phyloP scores from a whole-genome alignment of 2,329 filamentous ascomycete genomes.

The Colletotrichum sp. region DNA sequence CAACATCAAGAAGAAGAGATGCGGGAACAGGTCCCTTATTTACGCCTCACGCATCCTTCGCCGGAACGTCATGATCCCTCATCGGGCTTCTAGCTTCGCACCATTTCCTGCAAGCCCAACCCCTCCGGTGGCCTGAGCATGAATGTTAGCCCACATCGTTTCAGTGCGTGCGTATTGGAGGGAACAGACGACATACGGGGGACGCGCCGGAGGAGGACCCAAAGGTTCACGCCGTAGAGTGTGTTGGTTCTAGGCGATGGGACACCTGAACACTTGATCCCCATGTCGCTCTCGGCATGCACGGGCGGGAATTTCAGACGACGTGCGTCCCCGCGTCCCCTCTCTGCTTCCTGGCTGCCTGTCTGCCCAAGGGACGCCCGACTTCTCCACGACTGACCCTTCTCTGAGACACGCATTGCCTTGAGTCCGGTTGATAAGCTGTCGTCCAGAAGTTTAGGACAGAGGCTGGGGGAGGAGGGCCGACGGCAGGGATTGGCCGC shows the following conservation, averaged over 20 bases:
- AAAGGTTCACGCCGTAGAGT: background rate
- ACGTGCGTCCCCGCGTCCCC: background rate
- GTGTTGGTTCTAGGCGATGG: background rate
- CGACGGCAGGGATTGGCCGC: background rate
- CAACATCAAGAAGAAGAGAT: accelerated
- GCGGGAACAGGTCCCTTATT: constrained; percentile 11
- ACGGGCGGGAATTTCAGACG: constrained; percentile 3
- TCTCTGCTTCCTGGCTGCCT: background rate
- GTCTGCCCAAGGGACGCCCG: background rate
- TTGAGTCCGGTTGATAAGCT: constrained; percentile 11
- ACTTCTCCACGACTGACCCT: background rate
- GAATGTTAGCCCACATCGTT: constrained; percentile 2
- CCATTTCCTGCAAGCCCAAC: background rate
- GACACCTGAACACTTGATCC: background rate
- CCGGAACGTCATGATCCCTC: constrained; percentile 1
- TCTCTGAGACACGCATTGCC: constrained; percentile 14
- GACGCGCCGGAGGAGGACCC: background rate
- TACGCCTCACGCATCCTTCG: background rate
- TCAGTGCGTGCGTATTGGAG: constrained; percentile 17
- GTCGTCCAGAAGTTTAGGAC: constrained; percentile 12
- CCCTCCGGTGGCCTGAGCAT: constrained; percentile 18
- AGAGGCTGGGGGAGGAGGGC: background rate
- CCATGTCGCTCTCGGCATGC: background rate
- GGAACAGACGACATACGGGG: background rate
- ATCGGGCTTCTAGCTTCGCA: background rate